A percentile compares a stretch with the other conserved stretches of the same genome.
phyloP scores from a whole-genome alignment of 805 yeast species.

The Tetrapisispora taiwanensis region DNA sequence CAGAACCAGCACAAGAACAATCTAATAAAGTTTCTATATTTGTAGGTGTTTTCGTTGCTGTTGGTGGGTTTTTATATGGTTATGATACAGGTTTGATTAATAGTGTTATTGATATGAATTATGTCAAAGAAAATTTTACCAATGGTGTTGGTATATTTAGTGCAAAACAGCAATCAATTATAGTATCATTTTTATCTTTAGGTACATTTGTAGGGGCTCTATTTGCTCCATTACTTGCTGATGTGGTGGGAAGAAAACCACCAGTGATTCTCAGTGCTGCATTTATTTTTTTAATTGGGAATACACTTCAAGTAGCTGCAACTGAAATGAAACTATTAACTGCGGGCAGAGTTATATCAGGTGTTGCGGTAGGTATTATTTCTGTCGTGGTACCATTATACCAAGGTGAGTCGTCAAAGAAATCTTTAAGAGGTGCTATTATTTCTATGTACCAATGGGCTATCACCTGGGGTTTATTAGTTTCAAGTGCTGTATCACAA shows the following conservation, averaged over 20 bases:
- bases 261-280: conserved; percentile 54
- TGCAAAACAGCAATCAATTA: conserved; percentile 54
- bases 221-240: conserved; percentile 52
- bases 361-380: conserved; percentile 64
- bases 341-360: conserved; percentile 65
- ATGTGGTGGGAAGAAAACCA: conserved; percentile 58
- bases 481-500: conserved; percentile 70
- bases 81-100: conserved; percentile 84
- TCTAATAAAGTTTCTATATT: conserved; percentile 55
- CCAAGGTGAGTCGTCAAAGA: conserved; percentile 78
- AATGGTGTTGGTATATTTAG: conserved; percentile 37
- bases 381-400: conserved; percentile 76
- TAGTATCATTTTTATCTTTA: conserved; percentile 68
- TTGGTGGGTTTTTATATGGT: conserved; percentile 87
- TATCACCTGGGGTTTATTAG: conserved; percentile 74
- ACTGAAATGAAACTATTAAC: conserved; percentile 43
- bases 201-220: conserved; percentile 72
- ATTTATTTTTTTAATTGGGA: conserved; percentile 61
- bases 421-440: conserved; percentile 70
- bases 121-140: conserved; percentile 50
- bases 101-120: conserved; percentile 66
- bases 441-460: conserved; percentile 85
- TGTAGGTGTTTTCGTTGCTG: conserved; percentile 74
- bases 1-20: conserved; percentile 29
- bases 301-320: conserved; percentile 55